phyloP scores from a whole-genome alignment of 345 rosid genomes.

The Salix exigua region DNA sequence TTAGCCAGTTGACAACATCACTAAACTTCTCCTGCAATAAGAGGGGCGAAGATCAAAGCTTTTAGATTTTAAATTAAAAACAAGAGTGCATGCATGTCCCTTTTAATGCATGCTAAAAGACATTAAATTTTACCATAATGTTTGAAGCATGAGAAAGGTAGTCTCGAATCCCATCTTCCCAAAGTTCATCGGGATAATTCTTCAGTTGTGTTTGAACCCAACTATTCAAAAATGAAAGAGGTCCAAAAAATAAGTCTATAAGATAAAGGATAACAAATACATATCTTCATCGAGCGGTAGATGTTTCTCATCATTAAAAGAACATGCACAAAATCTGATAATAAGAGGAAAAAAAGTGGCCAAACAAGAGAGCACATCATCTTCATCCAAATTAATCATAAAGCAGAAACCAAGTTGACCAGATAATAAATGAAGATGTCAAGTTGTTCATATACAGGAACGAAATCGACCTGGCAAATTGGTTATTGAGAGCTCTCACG shows the following conservation, averaged over 20 bases:
- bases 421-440: background rate
- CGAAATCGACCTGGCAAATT: slow-evolving; percentile 70
- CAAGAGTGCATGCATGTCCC: background rate
- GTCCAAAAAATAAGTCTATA: background rate
- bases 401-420: background rate
- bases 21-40: slow-evolving; percentile 67
- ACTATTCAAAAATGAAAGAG: slow-evolving; percentile 38
- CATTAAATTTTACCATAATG: slow-evolving; percentile 48
- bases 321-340: background rate
- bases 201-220: slow-evolving; percentile 92
- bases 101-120: background rate
- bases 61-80: background rate
- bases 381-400: background rate
- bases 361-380: background rate
- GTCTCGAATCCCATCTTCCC: slow-evolving; percentile 88
- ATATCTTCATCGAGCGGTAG: background rate
- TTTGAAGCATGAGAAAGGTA: slow-evolving; percentile 74
- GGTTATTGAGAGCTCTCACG: slow-evolving; percentile 89
- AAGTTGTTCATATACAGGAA: background rate
- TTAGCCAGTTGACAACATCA: slow-evolving; percentile 86
- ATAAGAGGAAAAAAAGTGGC: background rate
- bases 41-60: background rate
- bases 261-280: background rate
- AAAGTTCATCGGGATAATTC: slow-evolving; percentile 94
- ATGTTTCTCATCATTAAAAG: background rate